Base-by-base conservation (phyloP, 2,329 filamentous ascomycete genomes). In the Aureobasidium sp. region DNA sequence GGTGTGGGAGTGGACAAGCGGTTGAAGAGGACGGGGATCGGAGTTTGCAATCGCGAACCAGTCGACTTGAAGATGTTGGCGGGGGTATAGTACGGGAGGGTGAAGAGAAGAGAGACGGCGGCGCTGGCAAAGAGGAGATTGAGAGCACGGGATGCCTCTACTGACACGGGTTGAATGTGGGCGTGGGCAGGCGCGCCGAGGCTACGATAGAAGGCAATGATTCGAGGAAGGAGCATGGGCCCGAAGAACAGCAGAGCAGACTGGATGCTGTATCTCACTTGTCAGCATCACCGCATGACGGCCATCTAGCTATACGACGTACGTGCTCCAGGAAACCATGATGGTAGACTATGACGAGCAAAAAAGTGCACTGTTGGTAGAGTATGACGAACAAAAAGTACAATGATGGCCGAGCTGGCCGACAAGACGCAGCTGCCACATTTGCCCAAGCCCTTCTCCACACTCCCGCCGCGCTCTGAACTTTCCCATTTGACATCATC, bases 61-160 rank as follows among this genome's bases (percentile, higher is more conserved):
- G 91, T 96, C 16, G 75, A 69, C 25, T 69, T 65, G 75, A 97
- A 95, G 68, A 97, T 74, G 71, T 96, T 96, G 66, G 88, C 83
- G 4, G 87, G 85, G 5, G 80, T 74, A 63, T 89, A 83, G 55
- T 71, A 59, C 0, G 88, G 84, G 0, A 91, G 71, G 14, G 85
- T 83, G n/a, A 41, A 34, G 55, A 83, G 62, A 48, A 87, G 68
- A 60, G 76, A 79, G 55, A 77, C 57, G 39, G 75, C 59, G 40
- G 74, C 74, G 57, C 75, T 73, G 60, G 79, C 50, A 65, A 80
- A 72, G 62, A 93, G 73, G 62, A 87, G 64, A 55, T 75, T 70
- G 63, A 88, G 72, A 54, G 83, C 71, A 66, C 81, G 71, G n/a
- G 73, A 70, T 48, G 80, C 79, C 37, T 69, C 64, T 1, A 65